Evolutionary conservation across 2,329 filamentous ascomycete genomes (phyloP).

Genomic region (Penicillium sp.): DNA sequence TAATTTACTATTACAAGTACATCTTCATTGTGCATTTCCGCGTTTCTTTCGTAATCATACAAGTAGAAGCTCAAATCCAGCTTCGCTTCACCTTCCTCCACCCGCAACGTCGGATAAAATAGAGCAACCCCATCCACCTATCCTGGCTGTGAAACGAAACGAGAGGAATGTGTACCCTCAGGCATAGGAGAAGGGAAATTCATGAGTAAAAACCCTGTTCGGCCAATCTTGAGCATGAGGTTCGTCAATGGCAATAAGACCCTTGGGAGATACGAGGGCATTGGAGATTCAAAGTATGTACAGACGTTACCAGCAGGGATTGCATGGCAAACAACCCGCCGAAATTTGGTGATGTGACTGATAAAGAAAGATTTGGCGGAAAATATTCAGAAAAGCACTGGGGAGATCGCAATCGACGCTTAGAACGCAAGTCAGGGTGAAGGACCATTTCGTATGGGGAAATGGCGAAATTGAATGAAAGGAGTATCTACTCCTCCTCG

Average conservation of each 20-base stretch:
- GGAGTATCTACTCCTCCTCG: conserved; percentile 45
- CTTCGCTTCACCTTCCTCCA: conserved; percentile 17
- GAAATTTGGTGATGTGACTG: neutral
- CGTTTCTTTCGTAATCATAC: conserved; percentile 44
- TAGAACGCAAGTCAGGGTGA: conserved; percentile 25
- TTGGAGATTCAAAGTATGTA: conserved; percentile 21
- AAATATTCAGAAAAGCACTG: conserved; percentile 3
- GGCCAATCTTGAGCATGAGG: conserved; percentile 12
- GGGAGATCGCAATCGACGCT: conserved; percentile 17
- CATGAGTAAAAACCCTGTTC: conserved; percentile 11
- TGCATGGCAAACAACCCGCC: neutral
- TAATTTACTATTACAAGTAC: conserved; percentile 18
- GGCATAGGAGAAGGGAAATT: conserved; percentile 11
- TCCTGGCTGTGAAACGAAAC: conserved; percentile 1
- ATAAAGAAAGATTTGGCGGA: conserved; percentile 1
- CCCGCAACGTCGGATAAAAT: conserved; percentile 16
- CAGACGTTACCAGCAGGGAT: conserved; percentile 8
- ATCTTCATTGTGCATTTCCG: conserved; percentile 33
- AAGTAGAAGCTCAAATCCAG: conserved; percentile 22
- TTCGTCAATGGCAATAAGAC: conserved; percentile 10
- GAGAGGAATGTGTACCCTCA: conserved; percentile 8
- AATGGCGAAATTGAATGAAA: neutral
- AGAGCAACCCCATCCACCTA: conserved; percentile 6
- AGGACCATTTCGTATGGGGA: conserved; percentile 2
- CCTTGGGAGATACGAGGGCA: conserved; percentile 10